These are phyloP conservation scores for Isabelozyma heimii DNA, from an alignment of 805 yeast species.

Conservation along the genomic window DNA sequence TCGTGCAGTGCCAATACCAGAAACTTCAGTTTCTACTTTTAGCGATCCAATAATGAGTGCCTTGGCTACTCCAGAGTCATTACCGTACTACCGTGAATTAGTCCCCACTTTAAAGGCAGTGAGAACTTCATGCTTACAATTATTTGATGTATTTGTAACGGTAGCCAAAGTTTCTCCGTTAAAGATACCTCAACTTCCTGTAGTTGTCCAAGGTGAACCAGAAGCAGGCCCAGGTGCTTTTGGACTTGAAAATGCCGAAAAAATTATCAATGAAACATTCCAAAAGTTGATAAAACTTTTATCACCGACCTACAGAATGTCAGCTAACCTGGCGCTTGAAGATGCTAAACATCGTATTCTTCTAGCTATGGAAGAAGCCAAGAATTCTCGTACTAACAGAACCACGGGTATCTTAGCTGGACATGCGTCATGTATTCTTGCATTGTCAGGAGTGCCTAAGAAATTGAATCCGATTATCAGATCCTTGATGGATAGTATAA, in stretches of 20 bases:
- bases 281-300: slow-evolving; percentile 61
- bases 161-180: slow-evolving; percentile 69
- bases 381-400: slow-evolving; percentile 47
- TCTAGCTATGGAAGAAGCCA: slow-evolving; percentile 68
- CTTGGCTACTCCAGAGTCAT: slow-evolving; percentile 38
- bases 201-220: slow-evolving; percentile 88
- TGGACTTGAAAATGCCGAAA: slow-evolving; percentile 72
- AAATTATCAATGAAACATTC: slow-evolving; percentile 60
- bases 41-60: slow-evolving; percentile 27
- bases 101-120: slow-evolving; percentile 83
- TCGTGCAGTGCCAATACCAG: slow-evolving; percentile 12
- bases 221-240: slow-evolving; percentile 96
- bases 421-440: slow-evolving; percentile 70
- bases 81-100: slow-evolving; percentile 73
- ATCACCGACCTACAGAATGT: slow-evolving; percentile 66
- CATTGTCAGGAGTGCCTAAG: slow-evolving; percentile 68
- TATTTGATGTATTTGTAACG: slow-evolving; percentile 74
- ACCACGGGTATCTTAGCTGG: slow-evolving; percentile 65
- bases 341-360: slow-evolving; percentile 71
- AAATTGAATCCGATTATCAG: slow-evolving; percentile 87
- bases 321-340: slow-evolving; percentile 69
- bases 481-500: slow-evolving; percentile 88
- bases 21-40: slow-evolving; percentile 17
- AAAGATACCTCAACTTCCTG: slow-evolving; percentile 78
- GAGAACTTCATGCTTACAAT: slow-evolving; percentile 81